Evolutionary conservation across 2,329 filamentous ascomycete genomes (phyloP).

Genomic region (Xylaria sp.): DNA sequence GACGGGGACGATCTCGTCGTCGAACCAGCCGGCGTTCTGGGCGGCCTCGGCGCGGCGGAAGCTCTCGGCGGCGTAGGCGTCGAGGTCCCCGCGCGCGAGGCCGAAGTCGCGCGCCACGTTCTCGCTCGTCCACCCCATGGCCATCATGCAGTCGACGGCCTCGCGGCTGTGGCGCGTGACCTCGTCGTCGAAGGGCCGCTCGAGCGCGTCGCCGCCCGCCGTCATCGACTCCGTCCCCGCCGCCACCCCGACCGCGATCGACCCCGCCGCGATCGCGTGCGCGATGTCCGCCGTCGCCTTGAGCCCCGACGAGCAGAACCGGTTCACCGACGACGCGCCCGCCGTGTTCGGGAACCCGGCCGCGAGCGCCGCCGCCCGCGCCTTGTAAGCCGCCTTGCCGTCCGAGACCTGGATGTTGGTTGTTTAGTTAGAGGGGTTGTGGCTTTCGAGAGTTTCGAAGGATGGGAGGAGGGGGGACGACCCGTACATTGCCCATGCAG

Average conservation of each 20-base stretch:
- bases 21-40: conserved; percentile 88
- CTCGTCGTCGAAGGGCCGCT: conserved; percentile 75
- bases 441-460: too few species aligned
- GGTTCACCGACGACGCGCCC: conserved; percentile 80
- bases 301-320: conserved; percentile 96
- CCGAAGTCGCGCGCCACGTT: conserved; percentile 92
- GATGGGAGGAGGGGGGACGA: conserved; percentile 11
- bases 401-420: conserved; percentile 87
- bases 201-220: conserved; percentile 68
- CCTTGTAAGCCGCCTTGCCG: conserved; percentile 84
- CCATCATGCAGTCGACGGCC: conserved; percentile 82
- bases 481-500: conserved; percentile 81
- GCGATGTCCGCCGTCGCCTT: conserved; percentile 96
- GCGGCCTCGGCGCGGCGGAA: conserved; percentile 86
- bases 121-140: conserved; percentile 98
- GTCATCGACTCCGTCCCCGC: conserved; percentile 91
- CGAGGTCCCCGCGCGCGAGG: conserved; percentile 78
- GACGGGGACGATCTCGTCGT: conserved; percentile 93
- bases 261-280: conserved; percentile 76
- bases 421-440: too few species aligned
- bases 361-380: conserved; percentile 83
- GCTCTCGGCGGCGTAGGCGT: conserved; percentile 83
- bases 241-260: conserved; percentile 86
- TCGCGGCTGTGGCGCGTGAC: conserved; percentile 74
- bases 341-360: conserved; percentile 94